Conservation (phyloP, 495 filamentous ascomycete species). For the Monascus purpureus region DNA sequence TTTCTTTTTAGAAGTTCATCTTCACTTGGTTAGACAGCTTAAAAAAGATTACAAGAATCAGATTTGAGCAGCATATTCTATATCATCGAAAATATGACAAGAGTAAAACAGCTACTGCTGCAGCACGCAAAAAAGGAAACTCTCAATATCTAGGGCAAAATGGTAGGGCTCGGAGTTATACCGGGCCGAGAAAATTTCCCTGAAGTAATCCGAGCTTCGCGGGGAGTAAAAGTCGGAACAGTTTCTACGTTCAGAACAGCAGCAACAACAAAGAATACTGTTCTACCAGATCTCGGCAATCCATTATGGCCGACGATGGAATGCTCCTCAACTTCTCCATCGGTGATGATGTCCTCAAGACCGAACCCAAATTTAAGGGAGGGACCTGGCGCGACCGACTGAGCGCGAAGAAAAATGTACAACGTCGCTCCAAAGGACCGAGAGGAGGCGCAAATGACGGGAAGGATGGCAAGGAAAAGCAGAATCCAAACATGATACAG, state of each 20-base stretch:
- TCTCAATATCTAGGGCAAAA: constrained; percentile 22
- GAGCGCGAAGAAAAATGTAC: constrained; percentile 59
- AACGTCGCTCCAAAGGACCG: constrained; percentile 28
- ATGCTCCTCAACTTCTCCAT: constrained; percentile 88
- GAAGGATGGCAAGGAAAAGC: constrained; percentile 2
- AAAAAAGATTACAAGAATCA: too few relatives aligned
- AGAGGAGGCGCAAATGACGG: constrained; percentile 6
- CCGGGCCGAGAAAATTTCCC: constrained; percentile 25
- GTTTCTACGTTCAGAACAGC: not conserved
- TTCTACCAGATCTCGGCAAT: not conserved
- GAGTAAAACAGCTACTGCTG: too few relatives aligned
- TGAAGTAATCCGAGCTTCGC: constrained; percentile 7
- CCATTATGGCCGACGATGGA: constrained; percentile 78
- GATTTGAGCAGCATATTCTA: too few relatives aligned
- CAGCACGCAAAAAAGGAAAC: constrained; percentile 10
- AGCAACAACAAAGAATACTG: not conserved
- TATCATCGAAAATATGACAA: too few relatives aligned
- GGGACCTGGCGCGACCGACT: constrained; percentile 84
- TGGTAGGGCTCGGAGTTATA: constrained; percentile 13
- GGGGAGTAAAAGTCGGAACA: constrained; percentile 13
- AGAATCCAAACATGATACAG: constrained; percentile 28
- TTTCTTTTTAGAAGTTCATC: too few relatives aligned
- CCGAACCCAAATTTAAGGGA: constrained; percentile 61
- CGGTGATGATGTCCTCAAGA: constrained; percentile 43
- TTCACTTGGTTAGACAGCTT: too few relatives aligned